A percentile compares a stretch with the other conserved stretches of the same genome.
These are phyloP conservation scores for Diversispora eburnea DNA, from an alignment of 192 early-diverging fungal genomes.

Conservation along the genomic window DNA sequence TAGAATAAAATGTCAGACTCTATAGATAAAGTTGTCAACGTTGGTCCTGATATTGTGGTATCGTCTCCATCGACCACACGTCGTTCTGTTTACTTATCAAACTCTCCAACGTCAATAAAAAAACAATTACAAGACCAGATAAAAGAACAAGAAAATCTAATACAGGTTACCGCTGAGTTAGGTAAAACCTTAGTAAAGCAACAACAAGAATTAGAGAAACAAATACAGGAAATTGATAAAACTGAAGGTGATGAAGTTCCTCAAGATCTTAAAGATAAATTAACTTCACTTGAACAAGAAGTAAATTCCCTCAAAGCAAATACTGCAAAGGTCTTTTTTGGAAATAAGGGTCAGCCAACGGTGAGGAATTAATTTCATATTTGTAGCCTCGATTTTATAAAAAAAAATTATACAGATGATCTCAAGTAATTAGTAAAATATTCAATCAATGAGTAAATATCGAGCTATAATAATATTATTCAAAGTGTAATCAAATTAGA, in stretches of 20 bases:
- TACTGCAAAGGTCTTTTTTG: constrained; percentile 2
- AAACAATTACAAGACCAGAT: constrained; percentile 27
- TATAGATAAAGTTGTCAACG: too few relatives aligned
- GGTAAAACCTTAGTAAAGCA: constrained; percentile 9
- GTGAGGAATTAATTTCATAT: not conserved
- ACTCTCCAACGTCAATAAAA: not conserved
- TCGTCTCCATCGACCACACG: too few relatives aligned
- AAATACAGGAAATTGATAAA: constrained; percentile 22
- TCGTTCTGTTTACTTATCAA: too few relatives aligned
- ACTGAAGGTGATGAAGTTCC: constrained; percentile 19
- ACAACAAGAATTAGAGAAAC: constrained; percentile 1
- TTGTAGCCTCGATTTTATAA: too few relatives aligned
- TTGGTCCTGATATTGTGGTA: too few relatives aligned
- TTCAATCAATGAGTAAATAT: too few relatives aligned
- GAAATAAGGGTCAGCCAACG: not conserved
- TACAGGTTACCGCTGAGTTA: constrained; percentile 18
- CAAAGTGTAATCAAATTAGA: too few relatives aligned
- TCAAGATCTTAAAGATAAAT: constrained; percentile 20
- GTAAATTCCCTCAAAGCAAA: not conserved
- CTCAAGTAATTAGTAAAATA: too few relatives aligned
- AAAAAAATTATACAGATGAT: too few relatives aligned
- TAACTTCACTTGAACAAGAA: constrained; percentile 14
- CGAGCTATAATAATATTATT: too few relatives aligned
- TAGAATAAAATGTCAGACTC: too few relatives aligned
- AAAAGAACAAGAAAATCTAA: constrained; percentile 2